Evolutionary conservation across 805 yeast genomes (phyloP), one percentile per base, ranked within the genome.

Genomic region (Blastobotrys terrestris): DNA sequence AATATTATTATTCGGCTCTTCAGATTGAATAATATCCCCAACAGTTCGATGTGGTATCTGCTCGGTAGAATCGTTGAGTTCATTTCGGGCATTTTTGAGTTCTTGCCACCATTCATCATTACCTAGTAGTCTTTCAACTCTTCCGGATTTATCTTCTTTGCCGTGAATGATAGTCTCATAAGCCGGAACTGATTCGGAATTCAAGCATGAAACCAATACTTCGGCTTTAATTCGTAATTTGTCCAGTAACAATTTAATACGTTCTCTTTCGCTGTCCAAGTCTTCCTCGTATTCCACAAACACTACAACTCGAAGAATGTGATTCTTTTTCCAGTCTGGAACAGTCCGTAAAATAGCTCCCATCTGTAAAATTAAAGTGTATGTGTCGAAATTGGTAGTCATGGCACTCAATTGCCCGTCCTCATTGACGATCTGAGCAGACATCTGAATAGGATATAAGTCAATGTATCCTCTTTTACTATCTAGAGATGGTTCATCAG

Each of bases 401-500:
- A 85, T 64, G 51, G 79, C 79, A 46, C 62, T 58, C 8, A 53
- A 46, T 26, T 73, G 76, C 3, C 91, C 91, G 50, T 80, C 77
- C 20, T 77, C 78, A 52, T 84, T 80, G 46, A 80, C 75, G 49
- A 88, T 80, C 44, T 83, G 81, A 0, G 95, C 92, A 2, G 95
- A 84, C 97, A 94, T 94, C 63, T 94, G 99, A 59, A 94, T 91
- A 0, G 99, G 99, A 67, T 95, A 94, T 40, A 94, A 70, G 66
- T 94, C 99, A 62, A 94, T 90, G 58, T 72, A 84, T 57, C 77
- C 75, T 2, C 66, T 53, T 44, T 69, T 73, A 8, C 56, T 60
- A 6, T 65, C 59, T 15, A 67, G 66, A 51, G 60, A 61, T 26
- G 50, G 44, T 8, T 31, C 39, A 19, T 53, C 43, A 42, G 58